Evolutionary conservation across 768 basidiomycete genomes (phyloP), one percentile per base, ranked within the genome.

Genomic region (Psilocybe cubensis): DNA sequence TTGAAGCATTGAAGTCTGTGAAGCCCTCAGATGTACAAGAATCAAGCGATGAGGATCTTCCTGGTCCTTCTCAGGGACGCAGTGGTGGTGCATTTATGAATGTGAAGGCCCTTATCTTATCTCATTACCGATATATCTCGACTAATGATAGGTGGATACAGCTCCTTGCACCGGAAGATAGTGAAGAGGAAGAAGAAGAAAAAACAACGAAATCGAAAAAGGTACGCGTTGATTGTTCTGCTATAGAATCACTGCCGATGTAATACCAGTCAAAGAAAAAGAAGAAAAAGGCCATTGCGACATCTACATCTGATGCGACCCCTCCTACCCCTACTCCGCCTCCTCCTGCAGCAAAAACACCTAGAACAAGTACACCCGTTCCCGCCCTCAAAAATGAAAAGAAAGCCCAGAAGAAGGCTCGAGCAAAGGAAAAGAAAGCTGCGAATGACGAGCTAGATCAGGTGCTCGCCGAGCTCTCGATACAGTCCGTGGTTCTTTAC

Each of bases 391-490:
- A 72, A 54, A 80, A 73, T 49, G 79, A 87, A 66, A 82, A 85
- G 69, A 85, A 83, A 61, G 80, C 85, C 3, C 72, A 79, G 21
- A 88, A 88, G 71, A 86, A 87, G 66, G 83, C 81, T 1, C 84
- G 84, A 61, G 80, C 76, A 4, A 91, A 88, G 68, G 84, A 81
- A 53, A 86, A 85, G 71, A 88, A 84, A 49, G 82, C 81, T 0
- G 85, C 81, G 12, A 71, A 79, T 53, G 90, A 95, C 64, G 94
- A 98, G 60, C 75, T 98, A 24, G 94, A 97, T 63, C 79, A 84
- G 52, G 94, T 88, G 0, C 77, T 98, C 9, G 89, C 87, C 1
- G 94, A 97, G 65, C 78, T 98, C n/a, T 86, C 89, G 1, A 59
- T 87, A 47, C 88, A 92, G 91, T 91, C 69, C 38, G 78, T 72